Base-by-base conservation (phyloP, 2,329 filamentous ascomycete species). In the Purpureocillium takamizusanense region DNA sequence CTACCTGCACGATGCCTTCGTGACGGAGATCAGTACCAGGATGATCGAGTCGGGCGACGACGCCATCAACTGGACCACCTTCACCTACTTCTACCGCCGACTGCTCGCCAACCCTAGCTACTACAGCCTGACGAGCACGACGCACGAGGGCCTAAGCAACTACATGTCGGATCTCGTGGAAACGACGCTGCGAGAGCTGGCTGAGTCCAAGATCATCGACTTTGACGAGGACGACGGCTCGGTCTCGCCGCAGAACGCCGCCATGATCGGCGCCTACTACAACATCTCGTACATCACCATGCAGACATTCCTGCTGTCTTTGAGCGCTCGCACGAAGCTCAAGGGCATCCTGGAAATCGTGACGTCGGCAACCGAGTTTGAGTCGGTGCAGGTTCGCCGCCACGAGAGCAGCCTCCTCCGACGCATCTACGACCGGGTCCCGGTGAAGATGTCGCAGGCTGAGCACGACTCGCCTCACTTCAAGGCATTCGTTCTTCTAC, bases 251-350 rank as follows among this genome's bases (percentile, higher is more conserved):
- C 77, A 95, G 52, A 97, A 98, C 60, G 85, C 90, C 3, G 92
- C 92, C 49, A 95, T 95, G 86, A 97, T 98, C 55, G 88, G 86
- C 9, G 88, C 92, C 2, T 97, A 98, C 71, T 98, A 98, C 74
- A 97, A 95, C 63, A 95, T 98, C 55, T 95, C 90, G 6, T 97
- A 95, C 66, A 86, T 95, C 60, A 98, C 92, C 3, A 98, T 98
- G 89, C 90, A 98, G 65, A 98, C 92, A 0, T 90, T 98, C 72
- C 70, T 98, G 37, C 72, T 98, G 40, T 98, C 92, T 12, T 74
- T 98, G 34, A 89, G 79, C 39, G 80, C 80, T 31, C 83, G 83
- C 50, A 97, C 89, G 4, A 97, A 95, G 69, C 78, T 98, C 47
- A 98, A 98, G 73, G 88, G 88, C 34, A 89, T 98, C 32, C 72